Base-by-base conservation (phyloP, 768 basidiomycete species). In the Russula ochroleuca region DNA sequence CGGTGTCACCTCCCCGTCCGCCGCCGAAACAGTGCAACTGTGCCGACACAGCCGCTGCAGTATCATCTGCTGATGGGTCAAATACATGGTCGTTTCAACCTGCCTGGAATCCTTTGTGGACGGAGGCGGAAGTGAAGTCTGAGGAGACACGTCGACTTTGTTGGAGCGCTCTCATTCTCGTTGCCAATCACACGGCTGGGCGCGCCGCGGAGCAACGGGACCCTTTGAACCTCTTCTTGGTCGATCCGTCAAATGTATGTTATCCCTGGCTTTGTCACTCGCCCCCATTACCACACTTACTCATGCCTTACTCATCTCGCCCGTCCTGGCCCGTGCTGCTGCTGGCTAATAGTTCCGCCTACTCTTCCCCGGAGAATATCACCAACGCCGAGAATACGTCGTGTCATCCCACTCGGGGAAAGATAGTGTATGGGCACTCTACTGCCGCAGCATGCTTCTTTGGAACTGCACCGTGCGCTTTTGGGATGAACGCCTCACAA, bases 401-500 rank as follows among this genome's bases (percentile, higher is more conserved):
- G 75, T 47, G 74, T 47, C 45, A 19, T 76, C 25, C 75, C 79
- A 79, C 38, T 85, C 85, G 19, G 80, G 85, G 17, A 92, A 90
- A 71, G 87, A 92, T 65, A 85, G 86, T 17, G 80, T 92, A 1
- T 92, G 90, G 90, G 90, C 88, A 0, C 76, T 92, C 31, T 90
- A 90, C 69, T 90, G 88, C 73, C 84, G 90, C 38, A 84, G 84
- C 71, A 88, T 92, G 86, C 79, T 92, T 11, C 77, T 92, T 4
- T 92, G 89, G 88, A 87, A 83, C 69, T 86, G 85, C 70, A 85
- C 83, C 67, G 78, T 80, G 53, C 82, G 83, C 3, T 75, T 85
- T 31, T 71, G 81, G 55, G 76, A 77, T 59, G 77, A 77, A 14
- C 68, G 69, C 0, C 77, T 78, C 61, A 72, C 75, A 13, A 76